Evolutionary conservation across 164 flowering plant species (phyloP).

Genomic region (Warburgia ugandensis): DNA sequence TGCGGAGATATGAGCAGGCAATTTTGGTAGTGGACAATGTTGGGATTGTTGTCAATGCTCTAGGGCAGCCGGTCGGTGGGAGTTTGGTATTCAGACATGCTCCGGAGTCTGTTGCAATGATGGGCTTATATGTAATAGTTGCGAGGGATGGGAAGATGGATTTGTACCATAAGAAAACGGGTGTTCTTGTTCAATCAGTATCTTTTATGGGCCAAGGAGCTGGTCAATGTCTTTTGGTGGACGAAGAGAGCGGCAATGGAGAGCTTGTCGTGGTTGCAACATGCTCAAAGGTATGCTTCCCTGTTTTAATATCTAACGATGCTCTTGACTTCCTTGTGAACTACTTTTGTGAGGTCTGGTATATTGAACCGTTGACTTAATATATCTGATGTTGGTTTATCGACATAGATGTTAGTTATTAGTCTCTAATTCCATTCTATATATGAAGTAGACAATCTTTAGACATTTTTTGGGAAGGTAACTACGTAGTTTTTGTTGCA

Average conservation of each 20-base stretch:
- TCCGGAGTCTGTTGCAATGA: slow-evolving; percentile 62
- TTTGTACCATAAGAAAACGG: slow-evolving; percentile 64
- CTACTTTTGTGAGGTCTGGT: background rate
- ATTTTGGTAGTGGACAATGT: slow-evolving; percentile 88
- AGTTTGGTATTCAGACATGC: slow-evolving; percentile 62
- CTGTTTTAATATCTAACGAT: background rate
- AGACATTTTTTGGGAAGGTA: no score
- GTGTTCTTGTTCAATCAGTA: slow-evolving; percentile 49
- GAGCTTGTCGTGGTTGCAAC: slow-evolving; percentile 54
- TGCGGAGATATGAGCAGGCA: slow-evolving; percentile 49
- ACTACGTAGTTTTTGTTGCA: no score
- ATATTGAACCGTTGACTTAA: background rate
- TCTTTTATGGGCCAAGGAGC: slow-evolving; percentile 40
- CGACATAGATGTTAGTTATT: background rate
- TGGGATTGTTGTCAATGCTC: slow-evolving; percentile 55
- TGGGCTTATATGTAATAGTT: slow-evolving; percentile 46
- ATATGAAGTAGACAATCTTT: no score
- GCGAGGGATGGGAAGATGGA: slow-evolving; percentile 64
- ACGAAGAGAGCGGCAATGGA: slow-evolving; percentile 44
- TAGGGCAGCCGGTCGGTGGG: slow-evolving; percentile 88
- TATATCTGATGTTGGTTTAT: background rate
- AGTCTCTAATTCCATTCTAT: background rate
- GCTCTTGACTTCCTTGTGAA: background rate
- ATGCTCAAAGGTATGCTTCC: slow-evolving; percentile 47
- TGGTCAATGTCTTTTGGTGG: slow-evolving; percentile 47